Evolutionary conservation across 1,284 basidiomycete species (phyloP).

Genomic region (Austroboletus olivaceoglutinosus): DNA sequence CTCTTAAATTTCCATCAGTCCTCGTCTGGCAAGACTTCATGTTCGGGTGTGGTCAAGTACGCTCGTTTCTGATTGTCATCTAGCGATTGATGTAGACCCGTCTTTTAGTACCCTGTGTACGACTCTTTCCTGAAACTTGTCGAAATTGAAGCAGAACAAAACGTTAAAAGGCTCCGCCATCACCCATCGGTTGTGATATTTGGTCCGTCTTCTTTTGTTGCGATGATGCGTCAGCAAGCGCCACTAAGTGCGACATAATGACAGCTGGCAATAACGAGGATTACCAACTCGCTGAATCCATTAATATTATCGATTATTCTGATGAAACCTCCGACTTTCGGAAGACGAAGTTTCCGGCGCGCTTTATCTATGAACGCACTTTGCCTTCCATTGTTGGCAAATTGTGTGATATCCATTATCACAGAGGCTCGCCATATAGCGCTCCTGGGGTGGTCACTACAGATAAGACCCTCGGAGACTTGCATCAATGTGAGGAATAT

Average conservation of each 20-base stretch:
- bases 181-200: constrained; percentile 85
- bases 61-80: constrained; percentile 9
- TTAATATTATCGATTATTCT: constrained; percentile 76
- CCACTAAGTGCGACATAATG: constrained; percentile 4
- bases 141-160: constrained; percentile 66
- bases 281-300: constrained; percentile 78
- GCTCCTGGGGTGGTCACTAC: constrained; percentile 72
- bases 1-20: constrained; percentile 43
- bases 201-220: constrained; percentile 43
- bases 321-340: constrained; percentile 81
- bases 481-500: constrained; percentile 72
- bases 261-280: constrained; percentile 90
- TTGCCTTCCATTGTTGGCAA: constrained; percentile 71
- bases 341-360: constrained; percentile 80
- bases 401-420: constrained; percentile 72
- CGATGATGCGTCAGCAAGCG: background rate
- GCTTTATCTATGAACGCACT: constrained; percentile 82
- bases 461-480: constrained; percentile 77
- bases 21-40: constrained; percentile 89
- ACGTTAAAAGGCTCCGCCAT: constrained; percentile 69
- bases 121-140: constrained; percentile 68
- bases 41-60: constrained; percentile 79
- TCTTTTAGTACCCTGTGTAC: constrained; percentile 70
- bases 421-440: constrained; percentile 83
- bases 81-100: background rate